Evolutionary conservation across 495 filamentous ascomycete genomes (phyloP), one percentile per base, ranked within the genome.

Genomic region (Penicillium diatomitis): DNA sequence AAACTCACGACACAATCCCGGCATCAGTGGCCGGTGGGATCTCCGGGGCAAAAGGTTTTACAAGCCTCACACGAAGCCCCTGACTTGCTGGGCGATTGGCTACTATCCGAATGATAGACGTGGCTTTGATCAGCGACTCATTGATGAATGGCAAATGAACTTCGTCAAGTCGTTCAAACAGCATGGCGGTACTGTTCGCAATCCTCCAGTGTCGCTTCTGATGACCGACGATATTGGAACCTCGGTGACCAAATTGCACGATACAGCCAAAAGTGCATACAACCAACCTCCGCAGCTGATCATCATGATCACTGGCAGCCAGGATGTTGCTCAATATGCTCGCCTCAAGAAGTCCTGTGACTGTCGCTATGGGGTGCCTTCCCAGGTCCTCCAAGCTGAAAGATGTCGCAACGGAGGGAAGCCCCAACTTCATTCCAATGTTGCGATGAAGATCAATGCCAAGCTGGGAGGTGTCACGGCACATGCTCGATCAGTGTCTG

Each of bases 401-500:
- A 81, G 90, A 47, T 85, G 88, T 8, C 11, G 28, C 3, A 50
- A 58, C 4, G 83, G 80, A 53, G 70, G 67, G 27, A 70, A 81
- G 10, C 69, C 70, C 1, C 90, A 97, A 63, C 95, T 95, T 65
- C 76, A 81, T 50, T 90, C 86, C 2, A 96, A 96, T 57, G 85
- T 96, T 29, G 71, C 78, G 42, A 89, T 96, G 86, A 98, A 98
- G 66, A 76, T 98, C 48, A 96, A 97, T 57, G 84, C 87, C 10
- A 98, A 96, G 69, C 80, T 96, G n/a, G 92, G 92, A 33, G 92
- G 92, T 10, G 71, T 78, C 4, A 95, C 86, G 10, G 68, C 62
- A 42, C 59, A 68, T 9, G 70, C 69, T n/a, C 51, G 74, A 34
- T 56, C 71, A 1, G 63, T 58, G 34, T 50, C 62, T 1, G 46